Evolutionary conservation across 1,284 basidiomycete species (phyloP).

Genomic region (Moniliophthora roreri): DNA sequence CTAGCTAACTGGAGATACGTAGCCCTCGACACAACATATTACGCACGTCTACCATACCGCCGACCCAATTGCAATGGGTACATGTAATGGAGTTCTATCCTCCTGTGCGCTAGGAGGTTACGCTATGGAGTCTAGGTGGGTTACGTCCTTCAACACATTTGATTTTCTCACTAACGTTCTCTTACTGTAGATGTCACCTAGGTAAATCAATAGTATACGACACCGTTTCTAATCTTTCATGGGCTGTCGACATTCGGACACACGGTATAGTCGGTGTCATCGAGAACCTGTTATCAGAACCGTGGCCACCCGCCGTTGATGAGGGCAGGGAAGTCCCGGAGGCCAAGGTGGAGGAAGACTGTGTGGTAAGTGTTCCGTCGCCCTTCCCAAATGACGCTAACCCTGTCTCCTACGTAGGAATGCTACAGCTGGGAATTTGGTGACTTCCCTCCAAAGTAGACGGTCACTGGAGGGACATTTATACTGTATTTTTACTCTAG

Average conservation of each 20-base stretch:
- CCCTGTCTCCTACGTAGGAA: slow-evolving; percentile 40
- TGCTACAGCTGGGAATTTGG: slow-evolving; percentile 77
- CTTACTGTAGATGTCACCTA: slow-evolving; percentile 66
- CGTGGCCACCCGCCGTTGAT: slow-evolving; percentile 70
- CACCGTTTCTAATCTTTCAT: slow-evolving; percentile 82
- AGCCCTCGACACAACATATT: slow-evolving; percentile 74
- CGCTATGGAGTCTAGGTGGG: slow-evolving; percentile 73
- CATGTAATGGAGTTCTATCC: slow-evolving; percentile 75
- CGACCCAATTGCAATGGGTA: slow-evolving; percentile 85
- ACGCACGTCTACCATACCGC: slow-evolving; percentile 87
- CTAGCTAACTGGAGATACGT: slow-evolving; percentile 1
- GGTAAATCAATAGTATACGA: slow-evolving; percentile 89
- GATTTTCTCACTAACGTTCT: slow-evolving; percentile 22
- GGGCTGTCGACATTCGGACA: slow-evolving; percentile 79
- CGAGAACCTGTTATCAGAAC: slow-evolving; percentile 69
- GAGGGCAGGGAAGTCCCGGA: slow-evolving; percentile 61
- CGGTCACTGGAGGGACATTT: background rate
- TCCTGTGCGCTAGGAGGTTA: slow-evolving; percentile 74
- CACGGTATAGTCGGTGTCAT: slow-evolving; percentile 87
- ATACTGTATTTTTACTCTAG: too few species aligned
- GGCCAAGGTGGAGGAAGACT: slow-evolving; percentile 51
- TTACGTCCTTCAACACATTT: slow-evolving; percentile 11
- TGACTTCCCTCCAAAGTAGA: slow-evolving; percentile 34
- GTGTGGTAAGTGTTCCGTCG: slow-evolving; percentile 49
- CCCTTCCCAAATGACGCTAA: background rate